These are phyloP conservation scores for Elsinoe perseae DNA, from an alignment of 2,329 filamentous ascomycete species.

Conservation along the genomic window DNA sequence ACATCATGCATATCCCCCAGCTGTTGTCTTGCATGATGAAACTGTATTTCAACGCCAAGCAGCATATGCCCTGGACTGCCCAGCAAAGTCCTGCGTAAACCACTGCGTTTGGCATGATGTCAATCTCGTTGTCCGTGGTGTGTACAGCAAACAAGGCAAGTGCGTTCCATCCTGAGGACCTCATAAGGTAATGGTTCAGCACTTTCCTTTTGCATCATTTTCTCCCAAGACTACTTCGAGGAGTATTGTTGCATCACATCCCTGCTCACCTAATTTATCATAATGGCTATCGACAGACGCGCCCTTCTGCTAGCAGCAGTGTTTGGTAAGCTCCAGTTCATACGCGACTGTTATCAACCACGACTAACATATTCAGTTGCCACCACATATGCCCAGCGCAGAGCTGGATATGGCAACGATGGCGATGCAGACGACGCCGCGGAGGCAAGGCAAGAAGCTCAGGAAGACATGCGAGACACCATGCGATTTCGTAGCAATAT, in stretches of 20 bases:
- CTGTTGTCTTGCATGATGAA: conserved; percentile 1
- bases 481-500: conserved; percentile 1
- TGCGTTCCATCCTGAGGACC: background rate
- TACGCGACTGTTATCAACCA: too few species aligned
- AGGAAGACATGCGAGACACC: background rate
- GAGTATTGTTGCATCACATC: background rate
- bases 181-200: background rate
- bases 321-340: background rate
- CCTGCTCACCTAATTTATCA: background rate
- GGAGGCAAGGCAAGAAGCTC: background rate
- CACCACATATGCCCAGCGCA: conserved; percentile 2
- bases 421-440: background rate
- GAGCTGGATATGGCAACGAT: background rate
- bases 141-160: background rate
- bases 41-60: conserved; percentile 4
- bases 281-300: background rate
- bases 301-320: background rate
- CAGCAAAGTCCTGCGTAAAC: conserved; percentile 10
- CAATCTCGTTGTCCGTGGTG: conserved; percentile 4
- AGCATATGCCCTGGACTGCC: background rate
- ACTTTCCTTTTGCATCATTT: background rate
- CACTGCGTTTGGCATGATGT: conserved; percentile 9
- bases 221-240: background rate
- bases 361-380: background rate
- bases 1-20: background rate